Conservation (phyloP, 139 green algal species). For the Eudorina sp. region DNA sequence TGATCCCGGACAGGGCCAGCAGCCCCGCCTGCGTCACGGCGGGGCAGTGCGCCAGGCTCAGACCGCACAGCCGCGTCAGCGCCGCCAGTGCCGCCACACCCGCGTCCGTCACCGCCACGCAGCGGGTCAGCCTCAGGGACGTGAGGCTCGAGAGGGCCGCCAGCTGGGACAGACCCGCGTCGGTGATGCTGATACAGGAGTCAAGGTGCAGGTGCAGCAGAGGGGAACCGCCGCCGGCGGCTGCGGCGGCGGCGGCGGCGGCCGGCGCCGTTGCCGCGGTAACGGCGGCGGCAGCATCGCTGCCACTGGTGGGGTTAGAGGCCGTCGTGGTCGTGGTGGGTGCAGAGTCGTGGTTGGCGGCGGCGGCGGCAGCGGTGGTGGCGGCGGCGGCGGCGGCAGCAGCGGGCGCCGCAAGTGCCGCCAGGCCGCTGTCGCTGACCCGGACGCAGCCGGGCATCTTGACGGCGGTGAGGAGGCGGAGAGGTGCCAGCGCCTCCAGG, state of each 20-base stretch:
- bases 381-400: not conserved
- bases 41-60: conserved; percentile 70
- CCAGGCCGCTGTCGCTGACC: conserved; percentile 57
- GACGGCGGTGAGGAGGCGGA: conserved; percentile 53
- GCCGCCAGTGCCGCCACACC: conserved; percentile 56
- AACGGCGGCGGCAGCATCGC: too few relatives aligned
- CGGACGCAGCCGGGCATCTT: conserved; percentile 62
- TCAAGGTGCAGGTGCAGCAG: conserved; percentile 72
- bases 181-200: conserved; percentile 64
- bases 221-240: not conserved
- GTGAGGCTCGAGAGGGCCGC: conserved; percentile 57
- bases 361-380: not conserved
- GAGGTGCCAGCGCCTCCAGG: conserved; percentile 31
- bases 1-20: conserved; percentile 62
- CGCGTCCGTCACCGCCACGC: conserved; percentile 58
- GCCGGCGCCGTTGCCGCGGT: not conserved
- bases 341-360: not conserved
- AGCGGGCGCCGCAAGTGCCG: not conserved
- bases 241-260: not conserved
- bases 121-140: conserved; percentile 62
- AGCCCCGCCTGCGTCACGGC: conserved; percentile 59
- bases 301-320: too few relatives aligned
- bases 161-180: conserved; percentile 51
- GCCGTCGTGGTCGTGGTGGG: not conserved
- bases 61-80: conserved; percentile 61